Base-by-base conservation (phyloP, 441 rosid genomes). In the Pelargonium cotyledonis region DNA sequence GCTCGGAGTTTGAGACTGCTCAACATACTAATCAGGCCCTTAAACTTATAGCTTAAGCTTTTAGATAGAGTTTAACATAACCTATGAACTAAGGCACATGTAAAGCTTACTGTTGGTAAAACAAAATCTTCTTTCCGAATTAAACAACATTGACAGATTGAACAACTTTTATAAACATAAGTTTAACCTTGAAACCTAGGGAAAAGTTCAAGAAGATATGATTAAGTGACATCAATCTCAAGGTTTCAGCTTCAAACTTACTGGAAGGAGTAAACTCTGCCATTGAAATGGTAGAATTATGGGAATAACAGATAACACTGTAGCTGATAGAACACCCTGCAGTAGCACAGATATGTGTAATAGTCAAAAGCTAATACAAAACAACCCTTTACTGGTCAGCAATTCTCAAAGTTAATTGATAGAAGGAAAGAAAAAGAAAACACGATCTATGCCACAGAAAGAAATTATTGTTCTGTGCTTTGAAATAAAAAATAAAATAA, bases 221-320 rank as follows among this genome's bases (percentile, higher is more conserved):
- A 38, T 38, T 38, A 38, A 38, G 41, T 38, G 41, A 38, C 41
- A 38, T 38, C 41, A 38, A 38, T 38, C 41, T 38, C 14, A 49
- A 11, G 55, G 16, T 49, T 49, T 14, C 16, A 49, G 55, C 55
- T 49, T 49, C 18, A 65, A 77, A 78, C 94, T 87, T 82, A 95
- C 99, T 10, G 97, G 99, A 81, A 95, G 92, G 74, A 92, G 81
- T 78, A 95, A 81, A 83, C 97, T 91, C 83, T 95, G 99, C 99
- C 99, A 95, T 73, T 89, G 92, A 88, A 95, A 95, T 47, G 99
- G 99, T 18, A 85, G 85, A 80, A 95, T 95, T 85, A 95, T 76
- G 68, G 99, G 96, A 74, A 85, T 76, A 66, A 91, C 79, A 71
- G 99, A 95, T 68, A 90, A 78, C 67, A 89, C 94, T 62, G 82